Conservation (phyloP, 2,329 filamentous ascomycete species). For the Tolypocladium tundrense region DNA sequence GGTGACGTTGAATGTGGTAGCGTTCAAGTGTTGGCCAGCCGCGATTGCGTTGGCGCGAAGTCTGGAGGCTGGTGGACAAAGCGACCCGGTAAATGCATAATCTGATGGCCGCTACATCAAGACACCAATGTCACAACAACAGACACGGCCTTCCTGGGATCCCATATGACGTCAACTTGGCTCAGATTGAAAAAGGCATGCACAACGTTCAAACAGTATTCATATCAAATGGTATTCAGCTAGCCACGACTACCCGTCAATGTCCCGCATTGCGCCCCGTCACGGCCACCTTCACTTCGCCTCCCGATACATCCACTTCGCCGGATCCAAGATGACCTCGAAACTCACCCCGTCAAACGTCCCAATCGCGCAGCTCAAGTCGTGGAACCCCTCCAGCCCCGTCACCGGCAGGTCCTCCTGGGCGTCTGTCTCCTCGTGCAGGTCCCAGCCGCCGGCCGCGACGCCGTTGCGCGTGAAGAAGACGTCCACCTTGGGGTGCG, state of each 20-base stretch:
- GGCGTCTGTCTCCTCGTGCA: constrained; percentile 64
- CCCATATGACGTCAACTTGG: no score
- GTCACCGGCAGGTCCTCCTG: constrained; percentile 49
- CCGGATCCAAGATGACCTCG: constrained; percentile 53
- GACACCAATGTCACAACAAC: neutral
- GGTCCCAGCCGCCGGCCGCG: constrained; percentile 53
- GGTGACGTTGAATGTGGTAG: constrained; percentile 1
- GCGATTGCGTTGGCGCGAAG: neutral
- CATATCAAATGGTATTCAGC: neutral
- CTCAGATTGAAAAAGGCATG: neutral
- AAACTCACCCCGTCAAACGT: constrained; percentile 59
- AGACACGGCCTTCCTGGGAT: no score
- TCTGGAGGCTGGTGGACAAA: neutral
- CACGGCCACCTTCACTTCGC: neutral
- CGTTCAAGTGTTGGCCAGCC: neutral
- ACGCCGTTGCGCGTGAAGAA: constrained; percentile 63
- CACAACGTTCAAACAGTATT: neutral
- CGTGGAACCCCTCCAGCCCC: constrained; percentile 61
- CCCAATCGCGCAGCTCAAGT: constrained; percentile 62
- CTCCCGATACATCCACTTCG: constrained; percentile 43
- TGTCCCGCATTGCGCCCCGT: neutral
- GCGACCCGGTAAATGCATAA: neutral
- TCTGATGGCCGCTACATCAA: neutral
- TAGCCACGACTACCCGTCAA: neutral
- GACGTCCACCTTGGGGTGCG: constrained; percentile 21